Percentiles rank a stretch among this genome's conserved stretches.
Evolutionary conservation across 495 filamentous ascomycete species (phyloP).

Genomic region (Hyaloscypha variabilis): DNA sequence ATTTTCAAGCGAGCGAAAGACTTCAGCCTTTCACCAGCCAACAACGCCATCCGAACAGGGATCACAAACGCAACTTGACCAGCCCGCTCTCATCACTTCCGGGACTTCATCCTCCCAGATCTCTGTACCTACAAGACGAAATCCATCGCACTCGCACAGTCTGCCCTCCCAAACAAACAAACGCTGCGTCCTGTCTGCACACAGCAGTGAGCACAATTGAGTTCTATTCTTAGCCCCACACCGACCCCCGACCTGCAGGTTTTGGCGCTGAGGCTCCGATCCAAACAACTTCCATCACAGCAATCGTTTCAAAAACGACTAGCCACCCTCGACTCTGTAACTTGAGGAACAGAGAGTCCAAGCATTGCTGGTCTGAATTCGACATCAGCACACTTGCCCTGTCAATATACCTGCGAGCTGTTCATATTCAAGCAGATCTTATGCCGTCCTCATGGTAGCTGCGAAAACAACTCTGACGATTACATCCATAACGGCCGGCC

Average conservation of each 20-base stretch:
- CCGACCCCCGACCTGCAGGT: not conserved
- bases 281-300: constrained; percentile 23
- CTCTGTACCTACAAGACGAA: not conserved
- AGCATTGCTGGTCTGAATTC: constrained; percentile 12
- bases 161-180: not conserved
- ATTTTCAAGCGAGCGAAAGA: not conserved
- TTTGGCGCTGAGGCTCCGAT: not conserved
- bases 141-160: not conserved
- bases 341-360: not conserved
- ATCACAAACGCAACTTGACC: not conserved
- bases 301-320: constrained; percentile 27
- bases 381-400: constrained; percentile 20
- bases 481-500: not conserved
- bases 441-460: constrained; percentile 15
- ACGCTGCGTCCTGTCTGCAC: not conserved
- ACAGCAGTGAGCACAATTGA: not conserved
- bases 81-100: not conserved
- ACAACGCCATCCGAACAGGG: not conserved
- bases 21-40: not conserved
- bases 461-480: constrained; percentile 1
- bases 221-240: not conserved
- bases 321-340: constrained; percentile 23
- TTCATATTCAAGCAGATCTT: constrained; percentile 10
- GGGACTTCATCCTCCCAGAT: not conserved
- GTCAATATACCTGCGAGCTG: constrained; percentile 16